These are phyloP conservation scores for Lumnitzera racemosa DNA, from an alignment of 345 rosid species.

Conservation along the genomic window DNA sequence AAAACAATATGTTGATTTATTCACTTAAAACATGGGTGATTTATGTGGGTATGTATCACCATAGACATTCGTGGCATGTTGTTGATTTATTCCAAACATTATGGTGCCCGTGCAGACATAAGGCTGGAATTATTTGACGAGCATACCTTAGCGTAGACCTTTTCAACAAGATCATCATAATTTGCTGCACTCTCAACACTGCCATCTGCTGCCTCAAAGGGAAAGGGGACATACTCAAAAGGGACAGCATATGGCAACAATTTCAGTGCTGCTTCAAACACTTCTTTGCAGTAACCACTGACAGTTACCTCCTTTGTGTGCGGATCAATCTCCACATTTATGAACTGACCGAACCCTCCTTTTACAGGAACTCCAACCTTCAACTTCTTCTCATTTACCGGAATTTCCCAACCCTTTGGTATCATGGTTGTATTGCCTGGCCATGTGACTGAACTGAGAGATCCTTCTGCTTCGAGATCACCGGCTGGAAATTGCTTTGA, in stretches of 20 bases:
- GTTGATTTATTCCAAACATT: too few relatives aligned
- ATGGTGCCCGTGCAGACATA: too few relatives aligned
- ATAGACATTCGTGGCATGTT: too few relatives aligned
- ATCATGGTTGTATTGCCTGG: slow-evolving; percentile 10
- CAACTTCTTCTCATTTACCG: slow-evolving; percentile 15
- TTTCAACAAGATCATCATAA: slow-evolving; percentile 20
- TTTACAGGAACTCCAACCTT: slow-evolving; percentile 29
- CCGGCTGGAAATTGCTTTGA: too few relatives aligned
- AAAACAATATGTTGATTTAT: too few relatives aligned
- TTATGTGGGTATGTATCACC: too few relatives aligned
- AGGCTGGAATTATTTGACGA: neutral
- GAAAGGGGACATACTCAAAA: slow-evolving; percentile 5
- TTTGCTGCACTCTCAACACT: slow-evolving; percentile 1
- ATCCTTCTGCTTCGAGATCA: neutral
- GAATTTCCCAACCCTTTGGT: slow-evolving; percentile 21
- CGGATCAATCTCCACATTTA: slow-evolving; percentile 1
- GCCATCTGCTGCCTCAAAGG: too few relatives aligned
- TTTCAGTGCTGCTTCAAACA: slow-evolving; percentile 25
- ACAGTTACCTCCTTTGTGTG: neutral
- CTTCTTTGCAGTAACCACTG: neutral
- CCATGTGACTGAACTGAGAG: slow-evolving; percentile 13
- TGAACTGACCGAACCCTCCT: slow-evolving; percentile 23
- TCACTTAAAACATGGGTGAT: too few relatives aligned
- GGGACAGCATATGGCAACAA: slow-evolving; percentile 9
- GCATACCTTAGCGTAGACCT: slow-evolving; percentile 13